Conservation (phyloP, 2,329 filamentous ascomycete species). For the Delphinella strobiligena region DNA sequence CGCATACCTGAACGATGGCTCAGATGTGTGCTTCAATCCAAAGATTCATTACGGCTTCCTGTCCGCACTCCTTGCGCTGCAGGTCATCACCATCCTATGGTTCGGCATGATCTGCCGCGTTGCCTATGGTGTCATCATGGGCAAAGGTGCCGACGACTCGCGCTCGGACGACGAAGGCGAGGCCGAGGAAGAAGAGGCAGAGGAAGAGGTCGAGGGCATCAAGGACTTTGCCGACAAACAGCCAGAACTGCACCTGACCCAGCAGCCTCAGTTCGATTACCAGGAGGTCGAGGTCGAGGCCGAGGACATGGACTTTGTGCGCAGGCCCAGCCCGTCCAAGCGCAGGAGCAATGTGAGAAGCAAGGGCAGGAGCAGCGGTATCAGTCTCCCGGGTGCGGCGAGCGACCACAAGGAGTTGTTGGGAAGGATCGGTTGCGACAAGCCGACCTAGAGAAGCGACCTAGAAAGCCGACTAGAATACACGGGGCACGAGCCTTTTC, state of each 20-base stretch:
- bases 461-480: no score
- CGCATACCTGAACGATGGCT: conserved; percentile 59
- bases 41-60: conserved; percentile 69
- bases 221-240: conserved; percentile 13
- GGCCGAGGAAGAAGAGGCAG: conserved; percentile 46
- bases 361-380: conserved; percentile 32
- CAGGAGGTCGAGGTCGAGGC: conserved; percentile 63
- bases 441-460: conserved; percentile 31
- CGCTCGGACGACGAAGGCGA: conserved; percentile 78
- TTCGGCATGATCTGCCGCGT: conserved; percentile 80
- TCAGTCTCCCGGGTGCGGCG: conserved; percentile 53
- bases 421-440: conserved; percentile 72
- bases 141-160: conserved; percentile 68
- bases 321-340: conserved; percentile 21
- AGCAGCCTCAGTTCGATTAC: conserved; percentile 1
- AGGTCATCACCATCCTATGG: conserved; percentile 74
- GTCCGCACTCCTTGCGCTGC: conserved; percentile 61
- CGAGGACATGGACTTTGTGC: conserved; percentile 55
- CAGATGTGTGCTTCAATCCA: conserved; percentile 64
- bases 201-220: conserved; percentile 14
- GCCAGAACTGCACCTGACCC: conserved; percentile 14
- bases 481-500: no score
- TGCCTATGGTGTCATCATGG: conserved; percentile 65
- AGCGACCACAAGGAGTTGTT: conserved; percentile 71
- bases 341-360: conserved; percentile 28